A percentile compares a stretch with the other conserved stretches of the same genome.
These are phyloP conservation scores for Ophiostoma triangulosporum DNA, from an alignment of 2,329 filamentous ascomycete genomes.

Conservation along the genomic window DNA sequence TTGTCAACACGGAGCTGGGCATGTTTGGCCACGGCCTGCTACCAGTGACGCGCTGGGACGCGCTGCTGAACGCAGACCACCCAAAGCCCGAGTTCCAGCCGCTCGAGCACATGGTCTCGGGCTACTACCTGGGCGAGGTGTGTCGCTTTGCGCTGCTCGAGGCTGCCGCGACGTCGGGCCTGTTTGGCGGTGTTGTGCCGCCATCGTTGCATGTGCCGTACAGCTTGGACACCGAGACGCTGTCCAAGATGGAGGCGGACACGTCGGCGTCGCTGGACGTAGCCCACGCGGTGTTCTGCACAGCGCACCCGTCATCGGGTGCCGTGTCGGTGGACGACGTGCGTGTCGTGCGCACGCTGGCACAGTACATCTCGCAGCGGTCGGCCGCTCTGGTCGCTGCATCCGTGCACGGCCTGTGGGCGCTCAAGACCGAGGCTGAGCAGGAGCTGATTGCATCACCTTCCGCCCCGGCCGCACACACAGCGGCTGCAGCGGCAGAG, in stretches of 20 bases:
- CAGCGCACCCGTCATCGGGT: constrained; percentile 31
- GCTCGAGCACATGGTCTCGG: constrained; percentile 48
- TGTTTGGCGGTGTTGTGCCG: constrained; percentile 44
- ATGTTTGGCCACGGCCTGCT: constrained; percentile 51
- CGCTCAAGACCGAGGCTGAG: constrained; percentile 37
- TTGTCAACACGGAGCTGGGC: constrained; percentile 53
- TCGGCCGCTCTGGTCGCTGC: constrained; percentile 47
- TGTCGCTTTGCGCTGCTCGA: constrained; percentile 44
- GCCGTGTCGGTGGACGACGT: constrained; percentile 34
- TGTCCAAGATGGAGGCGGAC: constrained; percentile 38
- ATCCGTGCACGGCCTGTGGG: constrained; percentile 46
- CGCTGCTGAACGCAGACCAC: constrained; percentile 36
- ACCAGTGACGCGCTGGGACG: constrained; percentile 49
- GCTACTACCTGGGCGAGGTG: constrained; percentile 54
- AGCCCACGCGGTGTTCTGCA: constrained; percentile 34
- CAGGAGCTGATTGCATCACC: constrained; percentile 25
- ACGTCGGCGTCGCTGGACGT: constrained; percentile 26
- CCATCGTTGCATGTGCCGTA: constrained; percentile 38
- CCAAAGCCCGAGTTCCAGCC: constrained; percentile 47
- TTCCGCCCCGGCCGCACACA: constrained; percentile 13
- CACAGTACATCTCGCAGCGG: constrained; percentile 40
- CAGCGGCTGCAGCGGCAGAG: constrained; percentile 35
- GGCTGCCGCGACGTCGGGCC: constrained; percentile 38
- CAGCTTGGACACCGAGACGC: constrained; percentile 45
- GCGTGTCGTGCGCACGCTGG: constrained; percentile 36